Base-by-base conservation (phyloP, 345 rosid species). In the Pseudoturritis turrita region DNA sequence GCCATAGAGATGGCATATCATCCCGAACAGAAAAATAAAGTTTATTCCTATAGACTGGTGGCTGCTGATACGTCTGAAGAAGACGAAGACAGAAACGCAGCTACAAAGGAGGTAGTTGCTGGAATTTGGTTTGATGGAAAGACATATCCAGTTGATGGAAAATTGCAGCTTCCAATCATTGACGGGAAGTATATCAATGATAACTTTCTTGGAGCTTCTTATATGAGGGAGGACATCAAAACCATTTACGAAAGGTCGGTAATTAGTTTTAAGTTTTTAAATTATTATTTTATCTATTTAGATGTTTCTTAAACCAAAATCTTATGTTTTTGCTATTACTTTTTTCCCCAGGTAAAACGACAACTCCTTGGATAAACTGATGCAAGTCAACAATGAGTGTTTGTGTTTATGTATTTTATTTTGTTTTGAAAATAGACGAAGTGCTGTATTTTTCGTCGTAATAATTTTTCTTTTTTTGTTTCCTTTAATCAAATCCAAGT, bases 1-100 rank as follows among this genome's bases (percentile, higher is more conserved):
- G 92, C 88, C 8, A 87, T 85, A 43, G 88, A 87, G 29, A 81
- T 89, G 40, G 86, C 89, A 7, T 86, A 83, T 68, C 83, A 87
- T 40, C 85, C 84, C 5, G 92, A 89, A 21, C 96, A 89, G 49
- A 73, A 29, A 33, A 89, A 71, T 50, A 87, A 85, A 62, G 96
- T 87, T 6, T 83, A 81, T 17, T 75, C 72, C 1, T 89, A 87
- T 40, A 76, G 92, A 44, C 54, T 89, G 51, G 85, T 87, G 7
- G 84, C 88, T 54, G 86, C 84, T 0, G 80, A 81, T 71, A 81
- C 89, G 10, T 87, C 84, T 1, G 96, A 61, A 41, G 65, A 61
- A 61, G 23, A 25, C 0, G 36, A 61, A 11, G 65, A 61, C 0
- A 41, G 25, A 2, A 41, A 4, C 0, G 10, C 29, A 10, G 18